Percentiles rank a stretch among this genome's conserved stretches.
These are phyloP conservation scores for Allantophomopsis lycopodina DNA, from an alignment of 2,329 filamentous ascomycete genomes.

Conservation along the genomic window DNA sequence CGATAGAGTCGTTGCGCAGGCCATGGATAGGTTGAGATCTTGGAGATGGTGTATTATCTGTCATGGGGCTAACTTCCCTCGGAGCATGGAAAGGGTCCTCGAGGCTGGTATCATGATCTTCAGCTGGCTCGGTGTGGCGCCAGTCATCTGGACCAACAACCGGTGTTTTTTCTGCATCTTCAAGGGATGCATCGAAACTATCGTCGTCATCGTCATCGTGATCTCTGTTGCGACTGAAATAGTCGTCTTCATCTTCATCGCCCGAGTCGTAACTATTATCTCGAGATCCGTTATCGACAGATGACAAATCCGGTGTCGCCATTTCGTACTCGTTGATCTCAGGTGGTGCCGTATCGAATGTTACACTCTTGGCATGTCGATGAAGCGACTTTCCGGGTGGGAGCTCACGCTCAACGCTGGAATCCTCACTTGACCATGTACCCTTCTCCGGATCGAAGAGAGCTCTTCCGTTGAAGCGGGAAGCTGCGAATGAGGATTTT, in stretches of 20 bases:
- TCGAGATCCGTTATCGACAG: slow-evolving; percentile 75
- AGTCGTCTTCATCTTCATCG: slow-evolving; percentile 62
- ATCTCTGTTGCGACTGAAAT: slow-evolving; percentile 34
- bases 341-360: slow-evolving; percentile 85
- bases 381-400: slow-evolving; percentile 56
- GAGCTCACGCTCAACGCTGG: slow-evolving; percentile 41
- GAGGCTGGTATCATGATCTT: slow-evolving; percentile 21
- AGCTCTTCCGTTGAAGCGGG: slow-evolving; percentile 42
- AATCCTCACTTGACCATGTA: slow-evolving; percentile 55
- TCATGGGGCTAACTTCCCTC: slow-evolving; percentile 48
- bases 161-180: slow-evolving; percentile 93
- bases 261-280: slow-evolving; percentile 88
- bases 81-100: slow-evolving; percentile 50
- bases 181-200: slow-evolving; percentile 89
- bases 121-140: slow-evolving; percentile 53
- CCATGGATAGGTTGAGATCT: slow-evolving; percentile 35
- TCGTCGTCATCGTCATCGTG: slow-evolving; percentile 58
- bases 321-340: slow-evolving; percentile 97
- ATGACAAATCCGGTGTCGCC: slow-evolving; percentile 92
- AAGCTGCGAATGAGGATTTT: slow-evolving; percentile 74
- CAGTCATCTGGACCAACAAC: slow-evolving; percentile 97
- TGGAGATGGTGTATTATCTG: slow-evolving; percentile 26
- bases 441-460: slow-evolving; percentile 57
- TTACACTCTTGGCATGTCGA: slow-evolving; percentile 90
- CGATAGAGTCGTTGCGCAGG: slow-evolving; percentile 58